Conservation (phyloP, 305 asterid genomes). For the Withania somnifera region DNA sequence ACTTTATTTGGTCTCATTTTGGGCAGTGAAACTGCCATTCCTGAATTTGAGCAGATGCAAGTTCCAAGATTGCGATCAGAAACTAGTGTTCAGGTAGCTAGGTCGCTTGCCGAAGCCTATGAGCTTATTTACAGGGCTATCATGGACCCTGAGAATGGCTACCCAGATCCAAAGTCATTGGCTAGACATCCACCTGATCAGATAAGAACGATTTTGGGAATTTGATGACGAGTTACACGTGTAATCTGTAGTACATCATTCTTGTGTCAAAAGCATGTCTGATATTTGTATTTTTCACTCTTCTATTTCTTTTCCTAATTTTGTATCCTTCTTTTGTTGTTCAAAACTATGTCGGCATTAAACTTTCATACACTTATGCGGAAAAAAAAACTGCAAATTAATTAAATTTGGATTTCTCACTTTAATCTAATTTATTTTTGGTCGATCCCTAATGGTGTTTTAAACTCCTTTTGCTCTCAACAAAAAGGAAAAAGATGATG, state of each 20-base stretch:
- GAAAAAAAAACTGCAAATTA: background rate
- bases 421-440: background rate
- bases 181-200: conserved; percentile 97
- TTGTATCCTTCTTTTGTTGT: background rate
- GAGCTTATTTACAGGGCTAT: conserved; percentile 65
- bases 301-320: background rate
- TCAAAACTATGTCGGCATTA: background rate
- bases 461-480: no score
- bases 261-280: background rate
- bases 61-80: conserved; percentile 80
- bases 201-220: conserved; percentile 86
- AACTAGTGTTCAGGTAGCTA: conserved; percentile 54
- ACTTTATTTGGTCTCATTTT: conserved; percentile 76
- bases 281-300: background rate
- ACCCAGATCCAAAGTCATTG: conserved; percentile 77
- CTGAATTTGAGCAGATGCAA: conserved; percentile 89
- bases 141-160: conserved; percentile 63
- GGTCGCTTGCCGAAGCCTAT: conserved; percentile 66
- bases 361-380: background rate
- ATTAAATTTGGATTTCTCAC: background rate
- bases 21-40: conserved; percentile 72
- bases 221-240: conserved; percentile 19
- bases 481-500: no score
- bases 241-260: background rate
- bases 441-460: no score